These are phyloP conservation scores for Suhomyces chickasaworum DNA, from an alignment of 1,139 yeast species.

Conservation along the genomic window DNA sequence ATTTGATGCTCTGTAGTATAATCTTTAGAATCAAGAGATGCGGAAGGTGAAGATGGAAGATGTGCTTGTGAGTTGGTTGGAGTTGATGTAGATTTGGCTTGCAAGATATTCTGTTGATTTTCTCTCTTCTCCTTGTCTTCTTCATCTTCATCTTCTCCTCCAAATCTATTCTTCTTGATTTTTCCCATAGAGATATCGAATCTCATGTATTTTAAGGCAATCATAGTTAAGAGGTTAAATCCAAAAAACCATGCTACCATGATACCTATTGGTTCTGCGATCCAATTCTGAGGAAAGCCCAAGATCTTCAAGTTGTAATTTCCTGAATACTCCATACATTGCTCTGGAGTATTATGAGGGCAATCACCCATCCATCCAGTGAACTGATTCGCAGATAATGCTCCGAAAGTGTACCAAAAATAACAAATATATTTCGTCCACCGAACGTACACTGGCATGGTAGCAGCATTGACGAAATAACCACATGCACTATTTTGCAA, in stretches of 20 bases:
- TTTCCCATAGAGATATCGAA: conserved; percentile 58
- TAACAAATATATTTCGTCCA: conserved; percentile 80
- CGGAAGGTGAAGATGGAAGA: background rate
- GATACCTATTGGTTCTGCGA: conserved; percentile 64
- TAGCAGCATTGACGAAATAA: conserved; percentile 69
- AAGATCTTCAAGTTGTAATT: conserved; percentile 52
- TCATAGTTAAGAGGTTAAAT: conserved; percentile 50
- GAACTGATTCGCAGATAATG: conserved; percentile 65
- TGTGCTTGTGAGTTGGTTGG: background rate
- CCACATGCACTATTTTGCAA: conserved; percentile 81
- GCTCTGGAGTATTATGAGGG: conserved; percentile 33
- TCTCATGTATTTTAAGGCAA: conserved; percentile 47
- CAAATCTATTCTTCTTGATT: conserved; percentile 37
- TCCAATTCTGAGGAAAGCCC: conserved; percentile 69
- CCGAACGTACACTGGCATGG: conserved; percentile 82
- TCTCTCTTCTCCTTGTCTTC: conserved; percentile 9
- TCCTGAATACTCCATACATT: conserved; percentile 53
- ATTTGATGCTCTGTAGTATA: background rate
- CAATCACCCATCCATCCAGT: conserved; percentile 63
- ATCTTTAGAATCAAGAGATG: background rate
- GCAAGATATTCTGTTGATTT: background rate
- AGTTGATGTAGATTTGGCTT: background rate
- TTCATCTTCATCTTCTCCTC: conserved; percentile 31
- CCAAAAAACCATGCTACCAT: conserved; percentile 62
- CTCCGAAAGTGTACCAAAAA: conserved; percentile 80